phyloP scores from a whole-genome alignment of 805 yeast species.

The Nakazawaea holstii region DNA sequence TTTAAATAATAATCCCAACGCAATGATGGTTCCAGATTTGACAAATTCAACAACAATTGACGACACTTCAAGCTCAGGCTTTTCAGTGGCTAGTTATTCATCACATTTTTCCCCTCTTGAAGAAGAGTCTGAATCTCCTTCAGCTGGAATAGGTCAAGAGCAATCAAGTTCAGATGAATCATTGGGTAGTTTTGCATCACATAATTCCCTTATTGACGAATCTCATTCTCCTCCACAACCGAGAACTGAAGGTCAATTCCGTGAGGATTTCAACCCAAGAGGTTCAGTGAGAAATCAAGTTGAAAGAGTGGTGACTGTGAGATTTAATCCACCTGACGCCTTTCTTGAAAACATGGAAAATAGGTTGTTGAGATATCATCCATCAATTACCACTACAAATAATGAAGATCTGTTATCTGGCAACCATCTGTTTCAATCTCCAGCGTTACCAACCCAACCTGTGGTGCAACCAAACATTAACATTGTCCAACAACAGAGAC shows the following conservation, averaged over 20 bases:
- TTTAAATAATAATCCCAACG: too few relatives aligned
- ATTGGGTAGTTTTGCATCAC: not conserved
- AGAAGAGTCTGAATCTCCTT: too few relatives aligned
- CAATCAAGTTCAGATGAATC: too few relatives aligned
- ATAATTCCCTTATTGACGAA: not conserved
- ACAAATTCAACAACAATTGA: too few relatives aligned
- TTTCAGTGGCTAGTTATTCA: too few relatives aligned
- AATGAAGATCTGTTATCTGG: conserved; percentile 26
- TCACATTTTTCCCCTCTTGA: too few relatives aligned
- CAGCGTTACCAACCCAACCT: not conserved
- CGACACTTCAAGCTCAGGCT: too few relatives aligned
- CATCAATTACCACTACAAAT: conserved; percentile 21
- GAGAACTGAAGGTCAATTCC: not conserved
- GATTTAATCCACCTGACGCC: conserved; percentile 22
- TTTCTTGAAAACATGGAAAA: conserved; percentile 29
- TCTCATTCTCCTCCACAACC: not conserved
- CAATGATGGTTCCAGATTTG: too few relatives aligned
- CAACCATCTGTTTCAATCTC: conserved; percentile 24
- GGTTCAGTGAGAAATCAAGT: conserved; percentile 21
- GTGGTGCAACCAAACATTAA: not conserved
- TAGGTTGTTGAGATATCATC: conserved; percentile 29
- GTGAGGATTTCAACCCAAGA: conserved; percentile 13
- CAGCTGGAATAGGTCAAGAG: too few relatives aligned
- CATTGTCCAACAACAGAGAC: not conserved
- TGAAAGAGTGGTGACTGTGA: conserved; percentile 21